phyloP scores from a whole-genome alignment of 2,329 filamentous ascomycete genomes.

The Aspergillus uvarum region DNA sequence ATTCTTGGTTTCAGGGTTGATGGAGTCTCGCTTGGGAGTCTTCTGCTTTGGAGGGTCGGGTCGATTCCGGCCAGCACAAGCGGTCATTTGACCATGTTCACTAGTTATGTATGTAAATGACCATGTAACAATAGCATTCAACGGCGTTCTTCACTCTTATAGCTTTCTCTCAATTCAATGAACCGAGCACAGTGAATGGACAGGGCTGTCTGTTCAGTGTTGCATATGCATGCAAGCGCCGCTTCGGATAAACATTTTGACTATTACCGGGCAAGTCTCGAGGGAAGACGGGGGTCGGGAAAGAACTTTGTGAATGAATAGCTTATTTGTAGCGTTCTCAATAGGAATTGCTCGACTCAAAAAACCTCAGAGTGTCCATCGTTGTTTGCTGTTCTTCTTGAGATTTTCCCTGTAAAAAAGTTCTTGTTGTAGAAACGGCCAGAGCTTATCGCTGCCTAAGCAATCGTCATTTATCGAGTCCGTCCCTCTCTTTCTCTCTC shows the following conservation, averaged over 20 bases:
- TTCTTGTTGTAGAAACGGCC: constrained; percentile 5
- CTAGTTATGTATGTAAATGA: too few relatives aligned
- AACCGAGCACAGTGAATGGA: neutral
- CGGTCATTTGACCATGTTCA: neutral
- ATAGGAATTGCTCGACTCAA: neutral
- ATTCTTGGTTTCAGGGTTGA: neutral
- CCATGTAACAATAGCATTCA: constrained; percentile 18
- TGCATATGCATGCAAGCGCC: constrained; percentile 6
- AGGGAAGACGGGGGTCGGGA: constrained; percentile 1
- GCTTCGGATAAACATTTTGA: constrained; percentile 17
- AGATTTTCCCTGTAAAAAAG: neutral
- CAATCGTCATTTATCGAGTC: constrained; percentile 5
- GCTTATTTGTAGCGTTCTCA: neutral
- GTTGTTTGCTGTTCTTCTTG: neutral
- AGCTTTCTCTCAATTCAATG: neutral
- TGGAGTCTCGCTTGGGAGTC: neutral
- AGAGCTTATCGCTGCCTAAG: constrained; percentile 24
- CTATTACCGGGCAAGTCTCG: constrained; percentile 10
- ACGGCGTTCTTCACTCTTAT: constrained; percentile 7
- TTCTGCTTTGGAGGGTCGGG: neutral
- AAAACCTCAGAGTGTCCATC: neutral
- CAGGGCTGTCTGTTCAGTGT: neutral
- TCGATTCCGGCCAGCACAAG: neutral
- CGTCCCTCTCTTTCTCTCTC: neutral
- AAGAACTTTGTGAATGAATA: neutral